Evolutionary conservation across 352 stramenopile species (phyloP).

Genomic region (Pythium volutum): DNA sequence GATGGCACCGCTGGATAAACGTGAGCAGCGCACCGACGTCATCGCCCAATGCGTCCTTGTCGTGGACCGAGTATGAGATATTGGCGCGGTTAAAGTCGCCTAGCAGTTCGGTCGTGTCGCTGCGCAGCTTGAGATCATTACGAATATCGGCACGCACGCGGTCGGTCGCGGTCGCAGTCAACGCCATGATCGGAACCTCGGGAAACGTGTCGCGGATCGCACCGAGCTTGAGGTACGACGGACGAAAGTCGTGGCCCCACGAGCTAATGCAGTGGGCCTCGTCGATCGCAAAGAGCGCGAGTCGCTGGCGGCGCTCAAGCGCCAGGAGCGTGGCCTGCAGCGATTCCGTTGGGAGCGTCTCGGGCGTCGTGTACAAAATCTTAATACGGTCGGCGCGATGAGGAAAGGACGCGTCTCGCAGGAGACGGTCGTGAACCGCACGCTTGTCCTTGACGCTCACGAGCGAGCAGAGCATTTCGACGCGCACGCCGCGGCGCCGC

Average conservation of each 20-base stretch:
- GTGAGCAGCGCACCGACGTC: slow-evolving; percentile 33
- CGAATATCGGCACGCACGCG: slow-evolving; percentile 63
- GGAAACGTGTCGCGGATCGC: slow-evolving; percentile 34
- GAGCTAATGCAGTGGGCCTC: slow-evolving; percentile 93
- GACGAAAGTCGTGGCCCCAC: slow-evolving; percentile 88
- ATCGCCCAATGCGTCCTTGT: slow-evolving; percentile 48
- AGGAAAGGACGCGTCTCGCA: slow-evolving; percentile 11
- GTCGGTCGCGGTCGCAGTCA: slow-evolving; percentile 88
- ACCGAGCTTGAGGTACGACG: slow-evolving; percentile 51
- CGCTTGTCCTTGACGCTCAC: slow-evolving; percentile 30
- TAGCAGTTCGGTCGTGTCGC: slow-evolving; percentile 35
- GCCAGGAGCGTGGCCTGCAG: slow-evolving; percentile 43
- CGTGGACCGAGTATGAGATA: slow-evolving; percentile 48
- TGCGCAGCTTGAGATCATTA: slow-evolving; percentile 33
- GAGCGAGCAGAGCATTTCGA: slow-evolving; percentile 58
- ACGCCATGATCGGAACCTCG: slow-evolving; percentile 63
- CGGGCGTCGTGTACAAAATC: slow-evolving; percentile 88
- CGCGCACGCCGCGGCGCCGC: slow-evolving; percentile 33
- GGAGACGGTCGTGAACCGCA: slow-evolving; percentile 29
- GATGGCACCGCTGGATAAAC: slow-evolving; percentile 42
- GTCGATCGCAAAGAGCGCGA: slow-evolving; percentile 77
- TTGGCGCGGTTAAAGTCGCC: slow-evolving; percentile 63
- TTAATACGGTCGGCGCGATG: slow-evolving; percentile 25
- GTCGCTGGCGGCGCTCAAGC: slow-evolving; percentile 23
- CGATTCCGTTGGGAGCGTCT: slow-evolving; percentile 59